Conservation (phyloP, 2,329 filamentous ascomycete genomes). For the Fusarium falciforme region DNA sequence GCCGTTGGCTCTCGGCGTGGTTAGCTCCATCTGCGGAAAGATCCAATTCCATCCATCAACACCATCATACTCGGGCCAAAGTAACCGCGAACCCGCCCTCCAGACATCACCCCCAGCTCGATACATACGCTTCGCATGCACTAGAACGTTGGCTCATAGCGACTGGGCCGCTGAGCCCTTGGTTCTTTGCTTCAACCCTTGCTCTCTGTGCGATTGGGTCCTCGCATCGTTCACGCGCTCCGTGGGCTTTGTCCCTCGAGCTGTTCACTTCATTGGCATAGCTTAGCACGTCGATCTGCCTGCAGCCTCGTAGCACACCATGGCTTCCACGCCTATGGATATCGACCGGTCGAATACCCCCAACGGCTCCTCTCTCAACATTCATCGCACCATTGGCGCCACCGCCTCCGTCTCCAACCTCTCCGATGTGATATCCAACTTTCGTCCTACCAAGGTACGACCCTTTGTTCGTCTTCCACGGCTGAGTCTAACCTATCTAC, state of each 20-base stretch:
- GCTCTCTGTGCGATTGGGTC: not conserved
- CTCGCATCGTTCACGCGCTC: not conserved
- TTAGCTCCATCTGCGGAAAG: constrained; percentile 25
- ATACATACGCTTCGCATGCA: not conserved
- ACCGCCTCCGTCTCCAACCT: constrained; percentile 71
- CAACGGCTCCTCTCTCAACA: constrained; percentile 60
- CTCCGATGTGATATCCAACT: constrained; percentile 80
- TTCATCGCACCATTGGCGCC: constrained; percentile 59
- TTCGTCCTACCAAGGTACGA: constrained; percentile 80
- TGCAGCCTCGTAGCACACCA: constrained; percentile 39
- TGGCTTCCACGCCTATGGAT: constrained; percentile 69
- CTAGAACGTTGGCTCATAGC: not conserved
- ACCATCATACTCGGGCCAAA: constrained; percentile 14
- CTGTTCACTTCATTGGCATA: not conserved
- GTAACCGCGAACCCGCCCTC: not conserved
- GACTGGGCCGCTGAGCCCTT: not conserved
- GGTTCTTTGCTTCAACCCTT: not conserved
- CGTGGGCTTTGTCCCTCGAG: constrained; percentile 11
- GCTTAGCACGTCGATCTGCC: not conserved
- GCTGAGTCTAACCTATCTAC: not conserved
- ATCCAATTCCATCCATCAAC: constrained; percentile 19
- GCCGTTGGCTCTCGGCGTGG: not conserved
- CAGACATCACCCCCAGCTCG: not conserved
- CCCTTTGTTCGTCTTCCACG: not conserved
- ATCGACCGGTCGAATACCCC: constrained; percentile 58